Conservation (phyloP, 345 rosid species). For the Eucalyptus tenuipes region DNA sequence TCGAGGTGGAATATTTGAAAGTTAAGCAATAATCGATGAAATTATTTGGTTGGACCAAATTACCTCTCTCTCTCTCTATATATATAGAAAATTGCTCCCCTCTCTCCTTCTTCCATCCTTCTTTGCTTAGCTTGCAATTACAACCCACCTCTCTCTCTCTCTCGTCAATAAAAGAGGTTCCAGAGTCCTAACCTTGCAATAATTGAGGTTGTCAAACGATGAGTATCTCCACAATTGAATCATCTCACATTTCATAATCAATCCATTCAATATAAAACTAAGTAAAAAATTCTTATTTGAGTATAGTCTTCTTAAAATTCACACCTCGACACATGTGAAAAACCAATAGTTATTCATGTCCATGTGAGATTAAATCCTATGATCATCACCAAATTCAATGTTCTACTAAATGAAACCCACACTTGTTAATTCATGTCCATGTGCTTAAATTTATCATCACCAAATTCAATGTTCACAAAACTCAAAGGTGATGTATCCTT, state of each 20-base stretch:
- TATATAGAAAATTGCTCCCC: not conserved
- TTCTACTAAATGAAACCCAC: no score
- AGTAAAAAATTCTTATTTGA: not conserved
- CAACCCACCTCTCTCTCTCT: no score
- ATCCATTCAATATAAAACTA: not conserved
- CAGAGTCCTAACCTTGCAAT: not conserved
- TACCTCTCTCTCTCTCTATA: not conserved
- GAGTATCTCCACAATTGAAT: not conserved
- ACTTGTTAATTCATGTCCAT: no score
- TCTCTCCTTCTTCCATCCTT: no score
- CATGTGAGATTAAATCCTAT: not conserved
- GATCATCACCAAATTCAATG: not conserved
- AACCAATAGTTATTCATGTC: not conserved
- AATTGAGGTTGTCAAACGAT: not conserved
- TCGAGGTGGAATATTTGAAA: not conserved
- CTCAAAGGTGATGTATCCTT: no score
- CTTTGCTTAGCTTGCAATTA: no score
- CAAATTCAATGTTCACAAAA: no score
- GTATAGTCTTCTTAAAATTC: not conserved
- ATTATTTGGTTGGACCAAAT: not conserved
- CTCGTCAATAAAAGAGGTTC: not conserved
- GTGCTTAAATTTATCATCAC: not conserved
- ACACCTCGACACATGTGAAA: accelerated
- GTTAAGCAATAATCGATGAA: not conserved
- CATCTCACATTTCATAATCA: not conserved